phyloP scores from a whole-genome alignment of 208 protist species.

The Blechomonas ayalai region DNA sequence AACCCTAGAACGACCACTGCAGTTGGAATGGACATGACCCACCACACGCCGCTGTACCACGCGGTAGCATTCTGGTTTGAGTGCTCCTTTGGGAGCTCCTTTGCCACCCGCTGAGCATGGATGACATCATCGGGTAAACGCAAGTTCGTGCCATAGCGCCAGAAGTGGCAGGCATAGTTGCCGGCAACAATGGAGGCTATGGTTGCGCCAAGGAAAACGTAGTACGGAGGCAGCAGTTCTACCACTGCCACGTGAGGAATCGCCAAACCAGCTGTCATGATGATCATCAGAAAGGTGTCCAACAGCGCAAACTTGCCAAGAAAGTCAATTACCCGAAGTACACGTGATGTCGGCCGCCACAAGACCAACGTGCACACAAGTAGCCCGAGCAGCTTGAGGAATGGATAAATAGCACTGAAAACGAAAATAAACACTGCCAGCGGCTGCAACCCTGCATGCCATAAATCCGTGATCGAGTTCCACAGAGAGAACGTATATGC shows the following conservation, averaged over 20 bases:
- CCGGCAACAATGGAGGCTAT: slow-evolving; percentile 42
- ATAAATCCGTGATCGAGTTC: slow-evolving; percentile 83
- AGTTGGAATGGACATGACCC: slow-evolving; percentile 4
- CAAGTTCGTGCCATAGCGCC: slow-evolving; percentile 31
- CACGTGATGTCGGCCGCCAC: slow-evolving; percentile 20
- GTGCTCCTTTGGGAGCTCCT: background rate
- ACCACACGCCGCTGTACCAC: slow-evolving; percentile 7
- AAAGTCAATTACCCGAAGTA: slow-evolving; percentile 76
- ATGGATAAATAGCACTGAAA: slow-evolving; percentile 94
- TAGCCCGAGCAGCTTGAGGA: slow-evolving; percentile 88
- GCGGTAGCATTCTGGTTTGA: background rate
- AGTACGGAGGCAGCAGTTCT: slow-evolving; percentile 34
- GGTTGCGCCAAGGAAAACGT: slow-evolving; percentile 51
- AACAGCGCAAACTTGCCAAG: slow-evolving; percentile 93
- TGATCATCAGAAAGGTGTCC: slow-evolving; percentile 88
- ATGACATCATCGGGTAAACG: background rate
- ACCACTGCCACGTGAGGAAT: slow-evolving; percentile 35
- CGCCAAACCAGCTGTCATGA: slow-evolving; percentile 88
- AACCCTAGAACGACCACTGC: slow-evolving; percentile 6
- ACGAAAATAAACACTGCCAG: slow-evolving; percentile 85
- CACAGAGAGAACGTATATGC: slow-evolving; percentile 80
- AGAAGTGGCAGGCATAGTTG: slow-evolving; percentile 53
- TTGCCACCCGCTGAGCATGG: background rate
- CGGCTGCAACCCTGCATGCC: slow-evolving; percentile 59
- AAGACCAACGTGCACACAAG: slow-evolving; percentile 44